phyloP scores from a whole-genome alignment of 345 rosid genomes.

The Syzygium grande region DNA sequence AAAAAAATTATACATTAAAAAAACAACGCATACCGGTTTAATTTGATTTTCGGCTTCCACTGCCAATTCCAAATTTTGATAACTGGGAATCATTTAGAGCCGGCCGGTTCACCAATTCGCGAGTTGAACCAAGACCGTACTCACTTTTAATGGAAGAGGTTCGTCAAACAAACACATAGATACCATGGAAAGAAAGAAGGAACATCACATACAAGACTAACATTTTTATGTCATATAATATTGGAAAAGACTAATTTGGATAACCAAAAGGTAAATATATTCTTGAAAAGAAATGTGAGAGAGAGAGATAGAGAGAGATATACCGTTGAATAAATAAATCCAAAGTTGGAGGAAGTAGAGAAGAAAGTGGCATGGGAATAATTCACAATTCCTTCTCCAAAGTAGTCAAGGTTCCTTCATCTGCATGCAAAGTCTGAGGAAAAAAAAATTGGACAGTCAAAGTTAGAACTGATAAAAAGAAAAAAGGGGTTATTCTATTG shows the following conservation, averaged over 20 bases:
- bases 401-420: background rate
- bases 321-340: background rate
- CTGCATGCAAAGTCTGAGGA: background rate
- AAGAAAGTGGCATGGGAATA: background rate
- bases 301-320: background rate
- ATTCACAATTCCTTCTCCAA: background rate
- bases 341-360: background rate
- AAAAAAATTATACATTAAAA: background rate
- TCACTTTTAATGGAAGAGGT: background rate
- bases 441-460: background rate
- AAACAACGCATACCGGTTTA: accelerated
- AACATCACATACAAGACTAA: background rate
- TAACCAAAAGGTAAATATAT: background rate
- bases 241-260: background rate
- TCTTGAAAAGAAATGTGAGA: background rate
- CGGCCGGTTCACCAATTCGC: too few relatives aligned
- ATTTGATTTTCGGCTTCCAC: background rate
- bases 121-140: background rate
- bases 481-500: background rate
- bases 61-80: background rate
- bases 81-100: background rate
- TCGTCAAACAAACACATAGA: background rate
- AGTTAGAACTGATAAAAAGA: background rate
- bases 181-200: background rate
- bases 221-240: background rate